Base-by-base conservation (phyloP, 257 asterid genomes). In the Gentiana straminea region DNA sequence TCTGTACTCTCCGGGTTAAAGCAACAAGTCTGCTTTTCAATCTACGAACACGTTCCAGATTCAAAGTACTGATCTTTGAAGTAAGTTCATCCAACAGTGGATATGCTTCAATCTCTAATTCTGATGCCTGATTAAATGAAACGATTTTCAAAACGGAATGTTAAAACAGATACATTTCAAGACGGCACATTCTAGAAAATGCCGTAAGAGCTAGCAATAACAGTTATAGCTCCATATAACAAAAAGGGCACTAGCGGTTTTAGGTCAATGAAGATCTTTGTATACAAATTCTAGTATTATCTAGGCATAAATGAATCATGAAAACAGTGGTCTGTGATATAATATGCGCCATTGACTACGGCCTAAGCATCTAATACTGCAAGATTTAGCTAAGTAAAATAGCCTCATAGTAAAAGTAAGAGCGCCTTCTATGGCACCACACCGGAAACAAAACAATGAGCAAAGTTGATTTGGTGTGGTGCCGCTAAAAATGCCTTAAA, bases 1-100 rank as follows among this genome's bases (percentile, higher is more conserved):
- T 92, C 68, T 92, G 99, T 63, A 88, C 99, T 72, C 97, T 86
- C 55, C 99, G 78, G 46, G 99, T 92, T 67, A 92, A 69, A 12
- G 95, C 97, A 52, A 92, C 97, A 71, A 92, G 99, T 61, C 99
- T 83, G 80, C 97, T 88, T 75, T 92, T 92, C 67, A 88, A 73
- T 64, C 99, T 71, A 63, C 99, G 99, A 62, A 81, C 99, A 36
- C 95, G 78, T 74, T 92, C 99, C 85, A 92, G 70, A 70, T 85
- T 92, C 64, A 88, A 72, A 51, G 99, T 88, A 64, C 99, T 92
- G 67, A 92, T 92, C 77, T 89, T 88, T 71, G 99, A 88, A 47
- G 95, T 88, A 54, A 92, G 91, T 69, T 92, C 99, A 73, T 92
- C 99, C 80, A 92, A 69, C 75, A 92, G 66, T 44, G 99, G 99